Evolutionary conservation across 257 asterid genomes (phyloP), one percentile per base, ranked within the genome.

Genomic region (Salvia splendens): DNA sequence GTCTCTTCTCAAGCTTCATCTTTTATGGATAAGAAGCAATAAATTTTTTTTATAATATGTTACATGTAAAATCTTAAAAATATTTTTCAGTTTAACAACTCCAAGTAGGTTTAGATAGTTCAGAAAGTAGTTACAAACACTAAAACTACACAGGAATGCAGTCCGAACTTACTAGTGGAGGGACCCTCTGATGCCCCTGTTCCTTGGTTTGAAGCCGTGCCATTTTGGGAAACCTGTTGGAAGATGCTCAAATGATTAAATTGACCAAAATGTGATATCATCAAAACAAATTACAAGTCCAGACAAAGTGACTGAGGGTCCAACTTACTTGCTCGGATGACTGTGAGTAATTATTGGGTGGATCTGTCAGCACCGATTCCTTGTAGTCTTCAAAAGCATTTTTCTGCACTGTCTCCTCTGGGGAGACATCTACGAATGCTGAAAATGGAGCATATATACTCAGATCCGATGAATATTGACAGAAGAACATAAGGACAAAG

Each of bases 391-490:
- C 97, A 47, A 88, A 91, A 67, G 81, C 93, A 72, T 71, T 85
- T 75, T 85, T 86, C 81, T 94, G 84, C 69, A 94, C 32, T 30
- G 95, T 91, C 77, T 91, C 96, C 63, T 82, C 95, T 12, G 96
- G 99, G 46, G 99, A 79, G 68, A 94, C 95, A 77, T 94, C 99
- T 42, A 83, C 86, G 75, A 94, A 94, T 70, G 97, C 99, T 94
- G 91, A 75, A 80, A 64, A 6, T 45, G 4, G 7, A 35, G 69
- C 56, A 76, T 48, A 33, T 16, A 24, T 24, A 24, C 30, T 79
- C 64, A 76, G 65, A 65, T 56, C 49, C 35, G 51, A 43, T 43
- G 49, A 5, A 52, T 50, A 28, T 6, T 9, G 60, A 32, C 65
- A 49, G 42, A 24, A 24, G 30, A 42, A 57, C 57, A 69, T 8